Evolutionary conservation across 2,329 filamentous ascomycete species (phyloP).

Genomic region (Paramyrothecium sp.): DNA sequence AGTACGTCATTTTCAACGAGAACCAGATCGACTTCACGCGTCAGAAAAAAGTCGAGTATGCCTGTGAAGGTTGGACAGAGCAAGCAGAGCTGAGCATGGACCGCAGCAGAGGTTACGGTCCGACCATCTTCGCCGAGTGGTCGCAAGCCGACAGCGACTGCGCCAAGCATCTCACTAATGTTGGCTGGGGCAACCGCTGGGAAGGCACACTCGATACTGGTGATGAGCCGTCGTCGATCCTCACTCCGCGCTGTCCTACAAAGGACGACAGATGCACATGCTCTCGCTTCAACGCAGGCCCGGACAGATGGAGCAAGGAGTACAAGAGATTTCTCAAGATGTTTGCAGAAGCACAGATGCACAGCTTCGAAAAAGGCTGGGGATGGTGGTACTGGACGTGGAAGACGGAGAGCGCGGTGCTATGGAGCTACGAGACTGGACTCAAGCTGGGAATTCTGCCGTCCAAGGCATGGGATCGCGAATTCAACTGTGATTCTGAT

Average conservation of each 20-base stretch:
- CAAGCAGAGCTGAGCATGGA: constrained; percentile 74
- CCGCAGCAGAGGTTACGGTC: constrained; percentile 78
- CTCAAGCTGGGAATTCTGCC: constrained; percentile 79
- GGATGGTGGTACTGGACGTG: constrained; percentile 99
- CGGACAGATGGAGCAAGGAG: constrained; percentile 60
- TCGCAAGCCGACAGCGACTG: constrained; percentile 97
- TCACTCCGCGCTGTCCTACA: constrained; percentile 73
- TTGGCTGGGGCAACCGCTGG: constrained; percentile 86
- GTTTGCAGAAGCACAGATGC: constrained; percentile 96
- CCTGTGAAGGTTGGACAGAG: constrained; percentile 81
- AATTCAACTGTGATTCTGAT: constrained; percentile 65
- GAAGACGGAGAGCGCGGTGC: constrained; percentile 80
- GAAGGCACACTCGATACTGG: constrained; percentile 78
- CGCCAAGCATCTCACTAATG: constrained; percentile 81
- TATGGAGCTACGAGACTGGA: constrained; percentile 91
- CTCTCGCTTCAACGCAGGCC: constrained; percentile 70
- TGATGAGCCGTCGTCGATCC: constrained; percentile 58
- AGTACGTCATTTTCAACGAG: constrained; percentile 97
- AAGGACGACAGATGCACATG: constrained; percentile 69
- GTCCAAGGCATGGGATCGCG: constrained; percentile 64
- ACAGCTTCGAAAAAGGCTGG: constrained; percentile 87
- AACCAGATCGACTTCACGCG: constrained; percentile 82
- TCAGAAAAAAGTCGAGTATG: constrained; percentile 79
- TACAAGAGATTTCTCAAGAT: constrained; percentile 87
- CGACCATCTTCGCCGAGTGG: constrained; percentile 95